Percentiles rank a stretch among this genome's conserved stretches.
These are phyloP conservation scores for Amanita muscaria DNA, from an alignment of 768 basidiomycete species.

Conservation along the genomic window DNA sequence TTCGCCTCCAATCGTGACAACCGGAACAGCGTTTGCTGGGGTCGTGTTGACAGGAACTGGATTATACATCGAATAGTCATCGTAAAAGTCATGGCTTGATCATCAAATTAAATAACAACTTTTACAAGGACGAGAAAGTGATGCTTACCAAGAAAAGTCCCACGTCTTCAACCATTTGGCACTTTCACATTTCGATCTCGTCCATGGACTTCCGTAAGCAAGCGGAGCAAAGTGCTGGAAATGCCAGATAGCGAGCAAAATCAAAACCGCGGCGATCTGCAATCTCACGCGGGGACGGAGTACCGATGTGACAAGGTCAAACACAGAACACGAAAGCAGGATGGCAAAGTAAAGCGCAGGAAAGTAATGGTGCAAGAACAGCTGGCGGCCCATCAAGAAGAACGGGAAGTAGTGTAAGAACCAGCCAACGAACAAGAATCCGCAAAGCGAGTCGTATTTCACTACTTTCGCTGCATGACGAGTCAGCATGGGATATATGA, in stretches of 20 bases:
- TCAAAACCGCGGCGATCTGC: slow-evolving; percentile 70
- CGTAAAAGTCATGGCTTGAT: slow-evolving; percentile 66
- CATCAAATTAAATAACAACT: no score
- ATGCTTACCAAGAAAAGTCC: slow-evolving; percentile 84
- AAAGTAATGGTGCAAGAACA: slow-evolving; percentile 98
- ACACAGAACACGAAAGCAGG: slow-evolving; percentile 64
- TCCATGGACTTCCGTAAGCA: slow-evolving; percentile 83
- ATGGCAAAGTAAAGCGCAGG: slow-evolving; percentile 94
- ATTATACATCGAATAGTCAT: slow-evolving; percentile 56
- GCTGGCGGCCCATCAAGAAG: slow-evolving; percentile 93
- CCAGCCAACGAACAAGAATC: slow-evolving; percentile 92
- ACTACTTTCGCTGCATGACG: slow-evolving; percentile 62
- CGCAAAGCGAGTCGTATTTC: slow-evolving; percentile 86
- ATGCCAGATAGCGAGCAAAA: slow-evolving; percentile 68
- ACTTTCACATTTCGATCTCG: slow-evolving; percentile 61
- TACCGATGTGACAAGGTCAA: slow-evolving; percentile 78
- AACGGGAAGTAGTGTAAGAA: slow-evolving; percentile 91
- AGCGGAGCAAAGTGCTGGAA: slow-evolving; percentile 76
- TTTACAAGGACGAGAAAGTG: not conserved
- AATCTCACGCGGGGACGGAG: slow-evolving; percentile 69
- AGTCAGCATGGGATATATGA: slow-evolving; percentile 1
- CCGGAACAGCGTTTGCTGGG: slow-evolving; percentile 25
- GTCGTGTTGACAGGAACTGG: slow-evolving; percentile 29
- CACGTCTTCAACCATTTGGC: slow-evolving; percentile 88
- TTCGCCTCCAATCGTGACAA: slow-evolving; percentile 44